Conservation (phyloP, 805 yeast species). For the Hanseniaspora lachancei region DNA sequence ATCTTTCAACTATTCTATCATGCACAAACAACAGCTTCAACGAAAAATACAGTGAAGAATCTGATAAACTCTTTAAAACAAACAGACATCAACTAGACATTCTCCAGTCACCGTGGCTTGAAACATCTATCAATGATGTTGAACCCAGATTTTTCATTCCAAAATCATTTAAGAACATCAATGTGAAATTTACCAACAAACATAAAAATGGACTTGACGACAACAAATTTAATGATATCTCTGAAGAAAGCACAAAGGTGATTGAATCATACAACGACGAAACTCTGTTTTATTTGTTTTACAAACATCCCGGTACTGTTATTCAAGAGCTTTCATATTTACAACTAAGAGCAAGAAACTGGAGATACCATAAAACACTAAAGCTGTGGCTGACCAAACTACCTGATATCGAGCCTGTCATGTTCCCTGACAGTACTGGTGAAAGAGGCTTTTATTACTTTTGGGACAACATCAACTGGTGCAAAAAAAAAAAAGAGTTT, state of each 20-base stretch:
- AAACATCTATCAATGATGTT: conserved; percentile 77
- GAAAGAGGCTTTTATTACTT: conserved; percentile 89
- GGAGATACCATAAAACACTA: conserved; percentile 93
- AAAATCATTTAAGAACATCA: conserved; percentile 32
- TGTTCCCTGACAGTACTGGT: conserved; percentile 55
- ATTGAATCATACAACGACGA: conserved; percentile 68
- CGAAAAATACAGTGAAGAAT: not conserved
- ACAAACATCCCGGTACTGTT: conserved; percentile 83
- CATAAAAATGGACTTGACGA: conserved; percentile 22
- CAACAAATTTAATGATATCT: conserved; percentile 28
- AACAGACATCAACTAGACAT: conserved; percentile 28
- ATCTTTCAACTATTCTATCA: not conserved
- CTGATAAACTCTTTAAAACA: not conserved
- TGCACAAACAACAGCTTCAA: conserved; percentile 1
- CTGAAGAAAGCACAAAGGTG: conserved; percentile 30
- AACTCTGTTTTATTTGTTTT: conserved; percentile 83
- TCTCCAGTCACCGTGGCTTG: conserved; percentile 90
- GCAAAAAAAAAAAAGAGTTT: conserved; percentile 68
- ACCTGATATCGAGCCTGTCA: conserved; percentile 75
- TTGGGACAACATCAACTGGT: conserved; percentile 95
- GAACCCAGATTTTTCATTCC: conserved; percentile 73
- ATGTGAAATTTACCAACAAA: conserved; percentile 16
- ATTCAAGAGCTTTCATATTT: conserved; percentile 88
- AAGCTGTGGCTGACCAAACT: conserved; percentile 96
- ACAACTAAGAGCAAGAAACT: conserved; percentile 79